Conservation (phyloP, 306 rosid species). For the Prunus mongolica region DNA sequence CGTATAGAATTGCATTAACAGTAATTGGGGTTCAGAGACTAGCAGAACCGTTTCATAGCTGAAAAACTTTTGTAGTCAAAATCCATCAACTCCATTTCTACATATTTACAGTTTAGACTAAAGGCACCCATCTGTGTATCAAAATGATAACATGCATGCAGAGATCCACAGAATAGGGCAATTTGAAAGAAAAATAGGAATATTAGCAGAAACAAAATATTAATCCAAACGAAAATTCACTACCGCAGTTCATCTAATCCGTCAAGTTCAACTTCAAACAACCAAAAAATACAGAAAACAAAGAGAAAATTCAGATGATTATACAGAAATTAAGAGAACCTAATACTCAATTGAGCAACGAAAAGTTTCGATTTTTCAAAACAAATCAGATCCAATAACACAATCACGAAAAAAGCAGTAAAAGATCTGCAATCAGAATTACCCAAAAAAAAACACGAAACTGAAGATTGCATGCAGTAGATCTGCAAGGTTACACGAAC, state of each 20-base stretch:
- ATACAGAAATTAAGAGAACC: too few species aligned
- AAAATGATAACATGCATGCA: neutral
- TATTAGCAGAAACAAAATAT: neutral
- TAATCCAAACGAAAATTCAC: neutral
- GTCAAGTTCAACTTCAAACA: neutral
- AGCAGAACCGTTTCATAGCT: neutral
- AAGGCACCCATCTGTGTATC: neutral
- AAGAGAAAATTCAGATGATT: neutral
- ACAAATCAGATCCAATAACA: neutral
- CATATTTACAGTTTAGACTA: neutral
- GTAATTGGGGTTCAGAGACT: neutral
- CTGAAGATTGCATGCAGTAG: conserved; percentile 1
- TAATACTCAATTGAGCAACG: neutral
- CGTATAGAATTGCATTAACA: neutral
- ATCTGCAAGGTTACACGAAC: neutral
- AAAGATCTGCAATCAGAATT: neutral
- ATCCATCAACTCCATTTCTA: neutral
- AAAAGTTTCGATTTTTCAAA: neutral
- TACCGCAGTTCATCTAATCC: neutral
- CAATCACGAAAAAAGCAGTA: neutral
- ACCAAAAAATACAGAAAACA: neutral
- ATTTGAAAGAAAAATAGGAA: neutral
- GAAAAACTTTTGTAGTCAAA: neutral
- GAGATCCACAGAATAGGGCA: neutral
- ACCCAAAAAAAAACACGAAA: neutral